phyloP scores from a whole-genome alignment of 1,284 basidiomycete species.

The Rhodotorula sp. region DNA sequence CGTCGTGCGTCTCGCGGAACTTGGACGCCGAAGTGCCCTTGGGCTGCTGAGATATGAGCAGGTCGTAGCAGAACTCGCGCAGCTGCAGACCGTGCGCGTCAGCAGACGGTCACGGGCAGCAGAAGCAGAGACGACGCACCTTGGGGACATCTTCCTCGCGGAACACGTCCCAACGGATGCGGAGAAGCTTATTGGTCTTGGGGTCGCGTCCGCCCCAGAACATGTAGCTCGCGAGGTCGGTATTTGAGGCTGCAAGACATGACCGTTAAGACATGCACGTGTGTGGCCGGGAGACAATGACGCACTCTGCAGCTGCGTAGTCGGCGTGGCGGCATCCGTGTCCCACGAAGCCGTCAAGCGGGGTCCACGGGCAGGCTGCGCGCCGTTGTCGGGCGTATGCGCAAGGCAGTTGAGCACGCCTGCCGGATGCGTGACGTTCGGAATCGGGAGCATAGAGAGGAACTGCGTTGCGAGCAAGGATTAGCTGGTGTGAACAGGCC shows the following conservation, averaged over 20 bases:
- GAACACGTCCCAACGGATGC: conserved; percentile 90
- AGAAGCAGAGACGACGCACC: conserved; percentile 5
- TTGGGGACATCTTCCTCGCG: conserved; percentile 73
- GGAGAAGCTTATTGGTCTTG: conserved; percentile 15
- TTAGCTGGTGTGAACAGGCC: too few species aligned
- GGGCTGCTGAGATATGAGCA: conserved; percentile 46
- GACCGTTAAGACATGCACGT: not conserved
- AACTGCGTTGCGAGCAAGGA: conserved; percentile 55
- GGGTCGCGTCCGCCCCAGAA: conserved; percentile 58
- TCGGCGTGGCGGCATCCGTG: conserved; percentile 50
- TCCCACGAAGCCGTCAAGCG: conserved; percentile 58
- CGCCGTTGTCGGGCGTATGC: conserved; percentile 79
- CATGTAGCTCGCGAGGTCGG: conserved; percentile 87
- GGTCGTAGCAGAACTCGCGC: conserved; percentile 65
- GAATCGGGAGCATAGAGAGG: conserved; percentile 74
- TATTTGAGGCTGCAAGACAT: conserved; percentile 56
- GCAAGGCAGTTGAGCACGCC: conserved; percentile 79
- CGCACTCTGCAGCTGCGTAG: conserved; percentile 76
- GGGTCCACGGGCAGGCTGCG: conserved; percentile 80
- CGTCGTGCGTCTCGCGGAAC: conserved; percentile 28
- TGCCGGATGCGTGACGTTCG: conserved; percentile 83
- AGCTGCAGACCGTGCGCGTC: conserved; percentile 50
- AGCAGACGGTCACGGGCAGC: not conserved
- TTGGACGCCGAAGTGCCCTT: not conserved
- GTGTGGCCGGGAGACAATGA: not conserved